phyloP scores from a whole-genome alignment of 192 early-diverging fungal species.

The Linnemannia exigua region DNA sequence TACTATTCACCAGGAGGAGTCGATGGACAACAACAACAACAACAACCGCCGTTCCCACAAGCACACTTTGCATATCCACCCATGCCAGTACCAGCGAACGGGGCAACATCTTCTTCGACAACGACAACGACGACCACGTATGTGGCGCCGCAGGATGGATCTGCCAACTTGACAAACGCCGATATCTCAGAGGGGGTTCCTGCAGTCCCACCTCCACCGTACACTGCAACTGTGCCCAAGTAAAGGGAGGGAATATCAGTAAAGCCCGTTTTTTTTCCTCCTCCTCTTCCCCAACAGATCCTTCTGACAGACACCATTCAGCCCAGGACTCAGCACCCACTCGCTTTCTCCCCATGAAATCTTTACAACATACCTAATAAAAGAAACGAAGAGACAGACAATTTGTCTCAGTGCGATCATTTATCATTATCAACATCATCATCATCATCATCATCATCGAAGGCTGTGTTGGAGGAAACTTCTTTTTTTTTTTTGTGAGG shows the following conservation, averaged over 20 bases:
- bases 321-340: too few relatives aligned
- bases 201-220: conserved; percentile 16
- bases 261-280: too few relatives aligned
- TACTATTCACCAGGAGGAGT: not conserved
- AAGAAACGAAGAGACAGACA: too few relatives aligned
- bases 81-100: conserved; percentile 4
- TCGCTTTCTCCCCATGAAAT: too few relatives aligned
- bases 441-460: too few relatives aligned
- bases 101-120: not conserved
- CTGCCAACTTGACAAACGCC: not conserved
- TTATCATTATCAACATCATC: too few relatives aligned
- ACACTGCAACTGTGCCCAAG: conserved; percentile 13
- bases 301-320: too few relatives aligned
- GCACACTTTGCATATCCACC: conserved; percentile 5
- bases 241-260: not conserved
- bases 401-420: too few relatives aligned
- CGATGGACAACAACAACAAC: not conserved
- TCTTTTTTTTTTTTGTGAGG: too few relatives aligned
- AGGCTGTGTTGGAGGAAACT: too few relatives aligned
- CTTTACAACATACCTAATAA: too few relatives aligned
- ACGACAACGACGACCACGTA: not conserved
- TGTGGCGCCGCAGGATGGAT: conserved; percentile 15
- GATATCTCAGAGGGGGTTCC: not conserved
- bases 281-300: too few relatives aligned
- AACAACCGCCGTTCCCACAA: not conserved